Conservation (phyloP, 148 eudicot genomes). For the Rheum nobile region DNA sequence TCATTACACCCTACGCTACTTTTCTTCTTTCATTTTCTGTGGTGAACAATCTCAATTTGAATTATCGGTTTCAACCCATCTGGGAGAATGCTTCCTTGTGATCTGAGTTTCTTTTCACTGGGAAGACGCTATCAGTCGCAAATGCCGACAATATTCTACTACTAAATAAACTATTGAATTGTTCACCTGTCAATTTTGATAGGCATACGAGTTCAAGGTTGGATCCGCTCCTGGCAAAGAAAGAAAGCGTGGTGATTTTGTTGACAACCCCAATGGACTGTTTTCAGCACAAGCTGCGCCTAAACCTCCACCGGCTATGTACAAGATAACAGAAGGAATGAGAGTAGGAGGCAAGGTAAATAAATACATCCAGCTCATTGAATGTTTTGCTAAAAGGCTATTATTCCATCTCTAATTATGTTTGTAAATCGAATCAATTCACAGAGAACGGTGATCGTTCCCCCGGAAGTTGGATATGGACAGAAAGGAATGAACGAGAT, state of each 20-base stretch:
- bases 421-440: neutral
- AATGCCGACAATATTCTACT: too few relatives aligned
- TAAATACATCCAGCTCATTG: neutral
- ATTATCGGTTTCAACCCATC: too few relatives aligned
- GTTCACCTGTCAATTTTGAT: neutral
- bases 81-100: too few relatives aligned
- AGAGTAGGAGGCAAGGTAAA: constrained; percentile 90
- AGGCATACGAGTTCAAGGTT: constrained; percentile 93
- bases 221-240: constrained; percentile 93
- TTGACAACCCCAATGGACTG: constrained; percentile 82
- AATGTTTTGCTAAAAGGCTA: neutral
- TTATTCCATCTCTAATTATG: neutral
- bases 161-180: neutral
- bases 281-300: constrained; percentile 99
- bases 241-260: constrained; percentile 91
- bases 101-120: too few relatives aligned
- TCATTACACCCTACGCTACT: constrained; percentile 8
- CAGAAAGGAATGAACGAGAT: constrained; percentile 81
- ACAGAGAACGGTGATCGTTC: constrained; percentile 89
- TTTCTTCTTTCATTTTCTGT: neutral
- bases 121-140: too few relatives aligned
- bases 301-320: constrained; percentile 95
- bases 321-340: constrained; percentile 78
- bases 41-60: neutral
- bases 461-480: constrained; percentile 88